phyloP scores from a whole-genome alignment of 768 basidiomycete species.

The Basidioascus undulatus region DNA sequence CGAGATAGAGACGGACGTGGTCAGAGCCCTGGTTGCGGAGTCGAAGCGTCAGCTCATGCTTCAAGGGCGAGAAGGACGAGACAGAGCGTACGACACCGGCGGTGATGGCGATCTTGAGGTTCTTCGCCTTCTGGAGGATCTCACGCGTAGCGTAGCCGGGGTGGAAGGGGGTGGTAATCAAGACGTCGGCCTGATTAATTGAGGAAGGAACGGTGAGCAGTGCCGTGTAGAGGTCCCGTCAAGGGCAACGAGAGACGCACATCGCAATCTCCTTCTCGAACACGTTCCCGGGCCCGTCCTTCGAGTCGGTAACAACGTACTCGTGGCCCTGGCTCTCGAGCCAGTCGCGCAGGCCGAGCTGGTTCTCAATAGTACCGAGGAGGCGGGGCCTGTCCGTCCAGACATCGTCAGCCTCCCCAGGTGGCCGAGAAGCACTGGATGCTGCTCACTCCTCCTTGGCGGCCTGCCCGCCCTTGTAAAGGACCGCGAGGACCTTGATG shows the following conservation, averaged over 20 bases:
- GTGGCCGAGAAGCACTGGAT: too few species aligned
- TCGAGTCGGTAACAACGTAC: constrained; percentile 18
- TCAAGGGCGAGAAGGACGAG: too few species aligned
- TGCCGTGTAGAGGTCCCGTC: neutral
- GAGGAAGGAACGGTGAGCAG: neutral
- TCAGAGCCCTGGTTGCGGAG: too few species aligned
- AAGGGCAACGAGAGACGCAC: constrained; percentile 6
- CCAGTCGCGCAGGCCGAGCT: constrained; percentile 19
- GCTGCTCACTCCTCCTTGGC: constrained; percentile 43
- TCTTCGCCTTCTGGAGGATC: constrained; percentile 35
- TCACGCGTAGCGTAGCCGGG: constrained; percentile 18
- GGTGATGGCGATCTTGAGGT: constrained; percentile 64
- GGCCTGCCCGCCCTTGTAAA: constrained; percentile 44
- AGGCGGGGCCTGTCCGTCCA: too few species aligned
- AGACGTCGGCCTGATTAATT: constrained; percentile 34
- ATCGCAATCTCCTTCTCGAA: constrained; percentile 17
- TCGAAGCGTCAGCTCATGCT: too few species aligned
- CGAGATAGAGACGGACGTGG: too few species aligned
- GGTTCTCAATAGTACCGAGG: constrained; percentile 50
- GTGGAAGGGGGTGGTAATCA: constrained; percentile 18
- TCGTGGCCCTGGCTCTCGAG: constrained; percentile 17
- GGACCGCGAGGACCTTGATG: constrained; percentile 8
- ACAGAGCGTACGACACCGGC: constrained; percentile 70
- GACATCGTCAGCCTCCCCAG: too few species aligned
- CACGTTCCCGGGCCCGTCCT: constrained; percentile 17